Conservation (phyloP, 2,329 filamentous ascomycete species). For the Curvularia sp. region DNA sequence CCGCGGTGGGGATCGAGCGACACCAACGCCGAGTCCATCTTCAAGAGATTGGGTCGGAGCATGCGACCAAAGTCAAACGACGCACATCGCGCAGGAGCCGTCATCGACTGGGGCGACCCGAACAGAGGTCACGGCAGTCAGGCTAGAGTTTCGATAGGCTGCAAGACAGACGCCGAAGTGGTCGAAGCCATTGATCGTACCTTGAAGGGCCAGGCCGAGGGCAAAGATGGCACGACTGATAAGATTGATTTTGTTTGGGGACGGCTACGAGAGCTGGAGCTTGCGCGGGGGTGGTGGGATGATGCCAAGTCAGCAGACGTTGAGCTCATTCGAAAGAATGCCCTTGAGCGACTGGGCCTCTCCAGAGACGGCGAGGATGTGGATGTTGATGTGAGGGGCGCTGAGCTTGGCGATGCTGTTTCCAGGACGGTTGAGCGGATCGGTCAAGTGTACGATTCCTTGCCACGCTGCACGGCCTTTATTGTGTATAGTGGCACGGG, state of each 20-base stretch:
- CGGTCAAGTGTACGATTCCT: constrained; percentile 60
- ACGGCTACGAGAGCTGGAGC: constrained; percentile 67
- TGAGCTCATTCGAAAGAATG: constrained; percentile 38
- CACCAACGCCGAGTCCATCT: constrained; percentile 83
- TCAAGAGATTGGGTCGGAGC: constrained; percentile 72
- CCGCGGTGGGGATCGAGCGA: constrained; percentile 84
- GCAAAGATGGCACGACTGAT: constrained; percentile 54
- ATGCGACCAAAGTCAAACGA: constrained; percentile 58
- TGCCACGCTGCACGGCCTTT: constrained; percentile 67
- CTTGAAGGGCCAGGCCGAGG: constrained; percentile 57
- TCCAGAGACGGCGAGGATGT: constrained; percentile 23
- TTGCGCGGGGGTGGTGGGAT: constrained; percentile 67
- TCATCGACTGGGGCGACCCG: constrained; percentile 90
- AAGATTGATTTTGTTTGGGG: constrained; percentile 70
- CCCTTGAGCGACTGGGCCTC: constrained; percentile 37
- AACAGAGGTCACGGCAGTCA: constrained; percentile 65
- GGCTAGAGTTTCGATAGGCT: constrained; percentile 64
- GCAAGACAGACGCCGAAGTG: constrained; percentile 64
- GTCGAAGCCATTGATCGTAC: constrained; percentile 63
- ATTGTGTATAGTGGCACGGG: constrained; percentile 71
- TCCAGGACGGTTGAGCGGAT: constrained; percentile 61
- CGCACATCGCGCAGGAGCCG: constrained; percentile 63
- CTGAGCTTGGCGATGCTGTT: constrained; percentile 56
- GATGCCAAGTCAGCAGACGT: constrained; percentile 55
- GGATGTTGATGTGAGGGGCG: constrained; percentile 32